Percentiles rank a stretch among this genome's conserved stretches.
phyloP scores from a whole-genome alignment of 2,329 filamentous ascomycete genomes.

The Venturia nashicola region DNA sequence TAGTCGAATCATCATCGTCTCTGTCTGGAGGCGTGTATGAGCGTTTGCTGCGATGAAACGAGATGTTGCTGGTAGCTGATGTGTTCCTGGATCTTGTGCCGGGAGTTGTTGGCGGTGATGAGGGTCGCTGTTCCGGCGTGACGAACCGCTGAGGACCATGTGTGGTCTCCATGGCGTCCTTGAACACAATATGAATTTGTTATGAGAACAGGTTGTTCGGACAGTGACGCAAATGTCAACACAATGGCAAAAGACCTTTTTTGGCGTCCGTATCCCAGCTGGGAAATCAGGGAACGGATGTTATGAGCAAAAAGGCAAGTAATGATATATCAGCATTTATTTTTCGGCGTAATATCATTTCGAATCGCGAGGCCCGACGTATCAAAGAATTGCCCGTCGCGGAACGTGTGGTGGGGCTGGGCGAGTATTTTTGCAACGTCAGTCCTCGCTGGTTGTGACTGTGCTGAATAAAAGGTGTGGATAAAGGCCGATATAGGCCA shows the following conservation, averaged over 20 bases:
- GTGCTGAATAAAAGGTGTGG: neutral
- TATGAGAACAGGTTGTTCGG: neutral
- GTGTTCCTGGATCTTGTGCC: conserved; percentile 2
- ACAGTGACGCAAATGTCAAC: neutral
- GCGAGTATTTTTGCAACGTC: neutral
- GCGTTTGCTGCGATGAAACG: conserved; percentile 16
- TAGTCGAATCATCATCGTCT: conserved; percentile 10
- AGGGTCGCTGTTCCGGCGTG: conserved; percentile 5
- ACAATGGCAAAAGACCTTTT: neutral
- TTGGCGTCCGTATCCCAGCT: neutral
- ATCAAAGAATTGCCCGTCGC: neutral
- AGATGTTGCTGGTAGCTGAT: neutral
- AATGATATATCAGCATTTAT: conserved; percentile 3
- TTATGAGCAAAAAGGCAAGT: conserved; percentile 1
- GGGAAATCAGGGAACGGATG: conserved; percentile 7
- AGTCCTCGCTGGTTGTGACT: neutral
- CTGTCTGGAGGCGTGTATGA: conserved; percentile 19
- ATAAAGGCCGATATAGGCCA: neutral
- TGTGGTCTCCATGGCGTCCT: conserved; percentile 2
- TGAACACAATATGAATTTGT: neutral
- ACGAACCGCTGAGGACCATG: conserved; percentile 4
- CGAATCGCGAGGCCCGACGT: conserved; percentile 14
- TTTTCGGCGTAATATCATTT: conserved; percentile 29
- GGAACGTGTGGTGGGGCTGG: neutral
- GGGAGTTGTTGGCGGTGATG: conserved; percentile 7